Evolutionary conservation across 2,329 filamentous ascomycete genomes (phyloP).

Genomic region (Colletotrichum agaves): DNA sequence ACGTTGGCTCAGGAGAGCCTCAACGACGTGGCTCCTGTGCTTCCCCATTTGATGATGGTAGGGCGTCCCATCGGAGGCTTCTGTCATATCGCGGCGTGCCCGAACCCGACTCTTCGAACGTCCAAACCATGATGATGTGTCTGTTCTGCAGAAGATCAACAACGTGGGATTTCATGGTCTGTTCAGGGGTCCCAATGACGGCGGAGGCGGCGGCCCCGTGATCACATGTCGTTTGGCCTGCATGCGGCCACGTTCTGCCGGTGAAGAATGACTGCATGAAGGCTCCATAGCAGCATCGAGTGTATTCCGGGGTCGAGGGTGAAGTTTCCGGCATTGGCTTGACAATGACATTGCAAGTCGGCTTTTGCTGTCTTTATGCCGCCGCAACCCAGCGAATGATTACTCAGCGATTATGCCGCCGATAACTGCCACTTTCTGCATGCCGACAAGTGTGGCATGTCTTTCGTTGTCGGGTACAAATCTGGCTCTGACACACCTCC

Average conservation of each 20-base stretch:
- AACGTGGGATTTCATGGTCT: neutral
- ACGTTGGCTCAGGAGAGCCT: neutral
- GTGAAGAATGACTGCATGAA: constrained; percentile 33
- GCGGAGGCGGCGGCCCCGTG: neutral
- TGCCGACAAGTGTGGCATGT: neutral
- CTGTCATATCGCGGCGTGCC: neutral
- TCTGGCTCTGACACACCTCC: neutral
- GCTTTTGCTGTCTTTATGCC: constrained; percentile 11
- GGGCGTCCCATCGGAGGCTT: neutral
- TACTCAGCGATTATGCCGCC: neutral
- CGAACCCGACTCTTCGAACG: neutral
- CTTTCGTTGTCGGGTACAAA: neutral
- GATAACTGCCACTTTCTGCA: neutral
- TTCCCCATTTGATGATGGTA: neutral
- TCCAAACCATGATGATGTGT: neutral
- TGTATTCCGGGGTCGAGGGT: neutral
- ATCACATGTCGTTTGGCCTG: constrained; percentile 15
- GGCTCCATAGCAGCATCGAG: neutral
- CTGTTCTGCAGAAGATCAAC: neutral
- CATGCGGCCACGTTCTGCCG: constrained; percentile 24
- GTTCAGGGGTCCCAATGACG: neutral
- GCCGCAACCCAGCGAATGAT: constrained; percentile 26
- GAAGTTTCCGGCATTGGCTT: neutral
- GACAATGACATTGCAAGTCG: neutral
- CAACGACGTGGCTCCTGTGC: neutral